Percentiles rank a stretch among this genome's conserved stretches.
phyloP scores from a whole-genome alignment of 225 moss, liverwort and hornwort species.

The Rhytidiadelphus loreus region DNA sequence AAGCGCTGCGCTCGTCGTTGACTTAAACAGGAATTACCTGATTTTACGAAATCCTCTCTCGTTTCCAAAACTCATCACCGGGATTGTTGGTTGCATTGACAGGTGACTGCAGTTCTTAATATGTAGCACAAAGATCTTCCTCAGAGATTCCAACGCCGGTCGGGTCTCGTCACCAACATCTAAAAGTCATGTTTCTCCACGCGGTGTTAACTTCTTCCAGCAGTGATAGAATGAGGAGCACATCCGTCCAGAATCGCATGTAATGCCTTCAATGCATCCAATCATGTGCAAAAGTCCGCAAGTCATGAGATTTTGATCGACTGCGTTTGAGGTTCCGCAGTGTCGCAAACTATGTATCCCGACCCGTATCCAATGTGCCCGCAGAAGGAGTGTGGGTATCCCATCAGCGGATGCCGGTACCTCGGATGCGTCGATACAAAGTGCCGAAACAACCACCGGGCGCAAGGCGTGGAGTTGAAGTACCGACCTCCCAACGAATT shows the following conservation, averaged over 20 bases:
- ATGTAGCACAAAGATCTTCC: neutral
- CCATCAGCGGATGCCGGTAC: constrained; percentile 23
- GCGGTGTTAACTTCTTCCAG: neutral
- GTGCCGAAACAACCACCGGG: constrained; percentile 8
- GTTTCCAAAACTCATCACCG: neutral
- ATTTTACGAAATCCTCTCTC: neutral
- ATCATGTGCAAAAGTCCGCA: neutral
- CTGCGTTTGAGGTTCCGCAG: neutral
- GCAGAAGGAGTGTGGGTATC: constrained; percentile 1
- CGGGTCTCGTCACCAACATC: neutral
- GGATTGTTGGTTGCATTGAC: neutral
- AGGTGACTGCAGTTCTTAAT: neutral
- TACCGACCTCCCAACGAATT: constrained; percentile 4
- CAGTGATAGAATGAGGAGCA: neutral
- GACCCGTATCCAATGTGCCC: constrained; percentile 18
- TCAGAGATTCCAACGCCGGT: neutral
- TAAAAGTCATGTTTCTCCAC: neutral
- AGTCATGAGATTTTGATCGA: neutral
- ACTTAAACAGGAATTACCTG: neutral
- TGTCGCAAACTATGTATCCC: neutral
- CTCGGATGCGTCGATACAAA: constrained; percentile 2
- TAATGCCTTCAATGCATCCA: neutral
- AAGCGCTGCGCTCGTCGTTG: neutral
- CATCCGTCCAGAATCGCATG: neutral
- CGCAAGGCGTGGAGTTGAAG: constrained; percentile 14